Percentiles rank a stretch among this genome's conserved stretches.
These are phyloP conservation scores for Fusarium burgessii DNA, from an alignment of 2,329 filamentous ascomycete species.

Conservation along the genomic window DNA sequence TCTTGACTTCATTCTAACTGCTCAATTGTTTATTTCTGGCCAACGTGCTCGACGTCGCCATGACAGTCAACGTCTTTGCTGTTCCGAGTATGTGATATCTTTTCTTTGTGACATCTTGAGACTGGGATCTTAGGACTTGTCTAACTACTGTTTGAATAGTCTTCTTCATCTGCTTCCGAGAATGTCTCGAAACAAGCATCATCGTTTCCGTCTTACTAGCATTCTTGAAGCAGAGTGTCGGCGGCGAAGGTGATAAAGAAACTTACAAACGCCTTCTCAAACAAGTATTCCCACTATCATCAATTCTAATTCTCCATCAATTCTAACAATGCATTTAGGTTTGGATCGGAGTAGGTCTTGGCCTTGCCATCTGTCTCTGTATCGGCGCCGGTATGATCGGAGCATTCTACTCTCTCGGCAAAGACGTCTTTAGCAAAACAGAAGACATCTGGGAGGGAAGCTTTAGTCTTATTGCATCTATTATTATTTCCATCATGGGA, in stretches of 20 bases:
- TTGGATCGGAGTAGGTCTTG: neutral
- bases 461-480: neutral
- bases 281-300: neutral
- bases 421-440: conserved; percentile 3
- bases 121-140: no score
- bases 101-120: no score
- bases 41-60: neutral
- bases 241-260: neutral
- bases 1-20: no score
- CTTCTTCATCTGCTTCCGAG: conserved; percentile 2
- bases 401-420: conserved; percentile 1
- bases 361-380: neutral
- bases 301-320: fast-evolving
- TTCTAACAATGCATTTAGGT: neutral
- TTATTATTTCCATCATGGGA: neutral
- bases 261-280: neutral
- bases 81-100: neutral
- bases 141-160: neutral
- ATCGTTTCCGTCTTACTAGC: neutral
- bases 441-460: conserved; percentile 3
- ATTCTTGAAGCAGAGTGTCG: neutral
- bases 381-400: neutral
- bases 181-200: conserved; percentile 8
- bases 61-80: conserved; percentile 12
- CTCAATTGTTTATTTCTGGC: no score